phyloP scores from a whole-genome alignment of 352 stramenopile species.

The Pythium apleroticum region DNA sequence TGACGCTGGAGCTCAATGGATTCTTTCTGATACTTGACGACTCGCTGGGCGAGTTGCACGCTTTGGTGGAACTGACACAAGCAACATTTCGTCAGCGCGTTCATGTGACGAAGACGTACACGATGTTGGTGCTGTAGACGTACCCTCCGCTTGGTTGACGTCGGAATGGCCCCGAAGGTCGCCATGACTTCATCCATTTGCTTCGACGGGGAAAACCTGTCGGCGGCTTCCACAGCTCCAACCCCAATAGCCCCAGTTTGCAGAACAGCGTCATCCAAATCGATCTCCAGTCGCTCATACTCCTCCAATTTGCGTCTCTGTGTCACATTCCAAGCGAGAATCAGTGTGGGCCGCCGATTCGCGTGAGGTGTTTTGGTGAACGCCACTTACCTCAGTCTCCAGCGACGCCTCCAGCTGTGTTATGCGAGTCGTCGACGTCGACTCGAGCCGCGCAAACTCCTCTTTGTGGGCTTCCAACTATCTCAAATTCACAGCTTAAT shows the following conservation, averaged over 20 bases:
- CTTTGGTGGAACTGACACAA: slow-evolving; percentile 69
- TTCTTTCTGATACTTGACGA: slow-evolving; percentile 67
- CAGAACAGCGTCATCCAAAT: slow-evolving; percentile 64
- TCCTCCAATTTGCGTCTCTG: slow-evolving; percentile 62
- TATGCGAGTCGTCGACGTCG: slow-evolving; percentile 59
- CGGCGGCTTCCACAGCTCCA: slow-evolving; percentile 1
- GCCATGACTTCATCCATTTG: slow-evolving; percentile 45
- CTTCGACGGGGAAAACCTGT: slow-evolving; percentile 6
- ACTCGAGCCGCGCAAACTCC: slow-evolving; percentile 69
- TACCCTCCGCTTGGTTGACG: slow-evolving; percentile 65
- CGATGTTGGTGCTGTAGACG: slow-evolving; percentile 3
- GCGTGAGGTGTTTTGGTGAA: too few relatives aligned
- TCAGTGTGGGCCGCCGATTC: neutral
- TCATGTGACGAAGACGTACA: too few relatives aligned
- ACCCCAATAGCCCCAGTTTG: slow-evolving; percentile 50
- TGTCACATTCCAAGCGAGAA: neutral
- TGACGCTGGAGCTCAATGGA: slow-evolving; percentile 41
- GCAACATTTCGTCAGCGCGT: neutral
- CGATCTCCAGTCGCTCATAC: slow-evolving; percentile 74
- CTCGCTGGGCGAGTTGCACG: slow-evolving; percentile 60
- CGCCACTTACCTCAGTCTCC: slow-evolving; percentile 43
- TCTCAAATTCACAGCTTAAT: neutral
- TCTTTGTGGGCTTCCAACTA: slow-evolving; percentile 68
- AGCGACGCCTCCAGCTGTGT: slow-evolving; percentile 53
- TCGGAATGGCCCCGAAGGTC: slow-evolving; percentile 69